Evolutionary conservation across 2,329 filamentous ascomycete species (phyloP).

Genomic region (Knufia petricola): DNA sequence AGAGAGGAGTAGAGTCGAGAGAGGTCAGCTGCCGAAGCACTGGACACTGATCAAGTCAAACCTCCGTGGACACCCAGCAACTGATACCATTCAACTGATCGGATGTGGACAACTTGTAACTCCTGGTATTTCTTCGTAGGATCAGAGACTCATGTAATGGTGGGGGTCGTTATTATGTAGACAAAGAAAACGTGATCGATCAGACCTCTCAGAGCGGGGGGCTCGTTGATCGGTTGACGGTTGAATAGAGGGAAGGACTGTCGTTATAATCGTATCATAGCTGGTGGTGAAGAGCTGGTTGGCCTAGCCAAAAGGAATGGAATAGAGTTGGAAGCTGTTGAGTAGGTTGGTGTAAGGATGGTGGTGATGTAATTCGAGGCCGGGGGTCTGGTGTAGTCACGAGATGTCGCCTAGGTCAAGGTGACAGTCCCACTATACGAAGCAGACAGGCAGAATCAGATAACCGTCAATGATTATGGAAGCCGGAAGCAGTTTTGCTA

Average conservation of each 20-base stretch:
- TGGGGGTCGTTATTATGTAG: constrained; percentile 21
- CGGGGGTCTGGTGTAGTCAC: constrained; percentile 3
- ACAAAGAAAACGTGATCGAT: constrained; percentile 17
- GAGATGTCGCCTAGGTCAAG: constrained; percentile 5
- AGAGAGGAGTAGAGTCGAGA: constrained; percentile 11
- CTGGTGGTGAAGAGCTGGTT: background rate
- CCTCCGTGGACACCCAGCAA: constrained; percentile 15
- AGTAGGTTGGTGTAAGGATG: background rate
- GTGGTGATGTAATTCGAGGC: background rate
- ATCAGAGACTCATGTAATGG: constrained; percentile 23
- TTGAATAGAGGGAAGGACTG: constrained; percentile 19
- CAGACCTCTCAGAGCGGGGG: constrained; percentile 21
- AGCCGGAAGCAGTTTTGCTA: background rate
- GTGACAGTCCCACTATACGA: constrained; percentile 2
- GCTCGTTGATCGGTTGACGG: constrained; percentile 23
- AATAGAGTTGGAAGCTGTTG: background rate
- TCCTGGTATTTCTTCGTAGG: constrained; percentile 20
- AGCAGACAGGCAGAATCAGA: background rate
- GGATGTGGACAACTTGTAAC: constrained; percentile 16
- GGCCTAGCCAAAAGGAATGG: constrained; percentile 3
- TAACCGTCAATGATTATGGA: background rate
- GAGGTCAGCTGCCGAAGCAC: constrained; percentile 17
- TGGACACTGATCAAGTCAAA: constrained; percentile 19
- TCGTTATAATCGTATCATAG: constrained; percentile 13
- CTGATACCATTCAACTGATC: constrained; percentile 16